A percentile compares a stretch with the other conserved stretches of the same genome.
phyloP scores from a whole-genome alignment of 75 land plant genomes.

The Cunninghamia lanceolata region DNA sequence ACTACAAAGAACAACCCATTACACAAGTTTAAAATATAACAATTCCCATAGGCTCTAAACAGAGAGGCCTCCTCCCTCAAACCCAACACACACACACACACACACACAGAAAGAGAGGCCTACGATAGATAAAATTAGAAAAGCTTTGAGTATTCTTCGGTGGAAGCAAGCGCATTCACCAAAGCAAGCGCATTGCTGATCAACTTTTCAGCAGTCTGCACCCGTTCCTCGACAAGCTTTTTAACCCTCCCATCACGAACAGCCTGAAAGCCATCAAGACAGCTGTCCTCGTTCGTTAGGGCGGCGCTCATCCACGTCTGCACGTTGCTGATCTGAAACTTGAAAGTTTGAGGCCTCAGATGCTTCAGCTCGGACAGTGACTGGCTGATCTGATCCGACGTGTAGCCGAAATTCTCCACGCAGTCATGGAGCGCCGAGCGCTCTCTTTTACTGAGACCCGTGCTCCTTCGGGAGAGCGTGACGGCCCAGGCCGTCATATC shows the following conservation, averaged over 20 bases:
- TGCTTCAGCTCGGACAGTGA: constrained; percentile 39
- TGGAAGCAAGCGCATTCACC: constrained; percentile 31
- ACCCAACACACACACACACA: no score
- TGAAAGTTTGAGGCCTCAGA: constrained; percentile 6
- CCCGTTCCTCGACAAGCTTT: constrained; percentile 14
- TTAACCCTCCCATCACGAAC: constrained; percentile 22
- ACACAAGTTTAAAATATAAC: no score
- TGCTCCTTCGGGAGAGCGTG: constrained; percentile 3
- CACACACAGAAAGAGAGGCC: no score
- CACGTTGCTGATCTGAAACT: constrained; percentile 3
- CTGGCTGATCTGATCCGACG: constrained; percentile 25
- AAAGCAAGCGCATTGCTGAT: constrained; percentile 58
- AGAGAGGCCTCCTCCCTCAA: no score
- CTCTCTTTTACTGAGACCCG: constrained; percentile 18
- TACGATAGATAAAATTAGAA: no score
- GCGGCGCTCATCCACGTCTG: no score
- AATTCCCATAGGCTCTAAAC: no score
- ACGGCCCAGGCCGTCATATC: constrained; percentile 17
- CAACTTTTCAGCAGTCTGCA: constrained; percentile 19
- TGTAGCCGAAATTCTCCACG: constrained; percentile 20
- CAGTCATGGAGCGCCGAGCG: constrained; percentile 40
- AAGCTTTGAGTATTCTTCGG: no score
- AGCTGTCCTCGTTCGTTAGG: constrained; percentile 39
- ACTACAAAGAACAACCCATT: no score
- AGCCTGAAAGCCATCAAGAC: constrained; percentile 36